Conservation (phyloP, 352 stramenopile genomes). For the Globisporangium polare region DNA sequence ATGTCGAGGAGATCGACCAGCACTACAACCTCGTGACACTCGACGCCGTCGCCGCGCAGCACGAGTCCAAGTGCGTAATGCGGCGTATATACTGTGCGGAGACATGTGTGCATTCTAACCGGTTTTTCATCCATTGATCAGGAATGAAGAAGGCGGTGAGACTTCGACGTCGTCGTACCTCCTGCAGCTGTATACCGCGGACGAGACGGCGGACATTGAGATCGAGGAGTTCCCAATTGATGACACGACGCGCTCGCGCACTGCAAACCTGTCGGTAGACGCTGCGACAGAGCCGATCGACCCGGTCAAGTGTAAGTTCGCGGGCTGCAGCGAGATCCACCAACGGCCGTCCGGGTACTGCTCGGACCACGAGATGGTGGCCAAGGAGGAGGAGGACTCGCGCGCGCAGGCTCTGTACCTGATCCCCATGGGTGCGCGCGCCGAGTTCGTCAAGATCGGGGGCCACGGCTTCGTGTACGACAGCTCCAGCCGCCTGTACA, state of each 20-base stretch:
- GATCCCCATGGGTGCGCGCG: slow-evolving; percentile 59
- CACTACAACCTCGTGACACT: slow-evolving; percentile 76
- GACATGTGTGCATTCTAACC: not conserved
- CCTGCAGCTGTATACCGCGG: slow-evolving; percentile 69
- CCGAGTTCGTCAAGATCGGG: slow-evolving; percentile 74
- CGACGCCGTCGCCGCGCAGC: slow-evolving; percentile 56
- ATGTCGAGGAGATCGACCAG: slow-evolving; percentile 82
- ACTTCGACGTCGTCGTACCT: slow-evolving; percentile 63
- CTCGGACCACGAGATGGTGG: slow-evolving; percentile 71
- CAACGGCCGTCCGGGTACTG: slow-evolving; percentile 69
- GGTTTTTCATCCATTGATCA: not conserved
- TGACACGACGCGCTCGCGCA: slow-evolving; percentile 31
- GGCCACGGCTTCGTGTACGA: slow-evolving; percentile 79
- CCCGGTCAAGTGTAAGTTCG: slow-evolving; percentile 45
- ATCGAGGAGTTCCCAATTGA: slow-evolving; percentile 48
- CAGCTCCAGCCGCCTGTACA: slow-evolving; percentile 68
- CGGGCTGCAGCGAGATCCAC: slow-evolving; percentile 56
- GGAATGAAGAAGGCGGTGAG: slow-evolving; percentile 10
- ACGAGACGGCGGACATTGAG: slow-evolving; percentile 79
- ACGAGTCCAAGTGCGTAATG: slow-evolving; percentile 43
- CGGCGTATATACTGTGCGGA: too few relatives aligned
- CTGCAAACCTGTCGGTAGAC: slow-evolving; percentile 47
- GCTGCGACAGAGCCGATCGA: slow-evolving; percentile 5
- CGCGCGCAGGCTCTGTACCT: slow-evolving; percentile 76
- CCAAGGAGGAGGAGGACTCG: slow-evolving; percentile 79